Conservation (phyloP, 2,329 filamentous ascomycete genomes). For the Torrubiellomyces zombiae region DNA sequence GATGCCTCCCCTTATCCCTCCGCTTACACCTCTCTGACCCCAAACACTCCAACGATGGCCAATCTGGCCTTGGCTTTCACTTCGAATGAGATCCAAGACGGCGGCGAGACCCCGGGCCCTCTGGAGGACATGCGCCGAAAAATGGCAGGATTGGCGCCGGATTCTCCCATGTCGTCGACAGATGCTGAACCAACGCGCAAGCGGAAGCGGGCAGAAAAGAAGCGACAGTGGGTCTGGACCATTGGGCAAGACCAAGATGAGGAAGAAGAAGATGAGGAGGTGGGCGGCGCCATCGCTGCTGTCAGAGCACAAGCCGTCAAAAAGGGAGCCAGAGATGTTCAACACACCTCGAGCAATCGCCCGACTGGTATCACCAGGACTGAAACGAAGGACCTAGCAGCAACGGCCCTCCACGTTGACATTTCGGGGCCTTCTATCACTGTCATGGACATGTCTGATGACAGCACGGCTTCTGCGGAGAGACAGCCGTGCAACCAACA, state of each 20-base stretch:
- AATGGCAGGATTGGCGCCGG: conserved; percentile 30
- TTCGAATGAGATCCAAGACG: conserved; percentile 38
- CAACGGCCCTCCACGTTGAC: no score
- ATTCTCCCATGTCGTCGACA: conserved; percentile 23
- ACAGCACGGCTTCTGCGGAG: no score
- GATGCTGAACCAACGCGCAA: conserved; percentile 31
- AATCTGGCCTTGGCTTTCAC: conserved; percentile 35
- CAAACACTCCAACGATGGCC: conserved; percentile 19
- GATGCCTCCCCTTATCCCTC: conserved; percentile 34
- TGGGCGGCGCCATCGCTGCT: conserved; percentile 25
- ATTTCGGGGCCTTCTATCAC: no score
- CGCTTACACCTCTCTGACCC: conserved; percentile 9
- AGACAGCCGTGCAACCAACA: no score
- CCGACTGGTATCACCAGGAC: no score
- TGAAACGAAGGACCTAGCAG: no score
- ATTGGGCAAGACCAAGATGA: conserved; percentile 37
- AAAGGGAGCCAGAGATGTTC: conserved; percentile 7
- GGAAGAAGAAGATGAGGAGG: conserved; percentile 28
- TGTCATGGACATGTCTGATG: no score
- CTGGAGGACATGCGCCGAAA: conserved; percentile 46
- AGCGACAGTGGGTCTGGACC: conserved; percentile 49
- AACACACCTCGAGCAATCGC: no score
- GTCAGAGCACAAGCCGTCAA: conserved; percentile 14
- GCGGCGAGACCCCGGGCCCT: conserved; percentile 44
- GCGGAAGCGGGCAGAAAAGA: conserved; percentile 39